A percentile compares a stretch with the other conserved stretches of the same genome.
Evolutionary conservation across 106 monocot genomes (phyloP).

Genomic region (Platanthera zijinensis): DNA sequence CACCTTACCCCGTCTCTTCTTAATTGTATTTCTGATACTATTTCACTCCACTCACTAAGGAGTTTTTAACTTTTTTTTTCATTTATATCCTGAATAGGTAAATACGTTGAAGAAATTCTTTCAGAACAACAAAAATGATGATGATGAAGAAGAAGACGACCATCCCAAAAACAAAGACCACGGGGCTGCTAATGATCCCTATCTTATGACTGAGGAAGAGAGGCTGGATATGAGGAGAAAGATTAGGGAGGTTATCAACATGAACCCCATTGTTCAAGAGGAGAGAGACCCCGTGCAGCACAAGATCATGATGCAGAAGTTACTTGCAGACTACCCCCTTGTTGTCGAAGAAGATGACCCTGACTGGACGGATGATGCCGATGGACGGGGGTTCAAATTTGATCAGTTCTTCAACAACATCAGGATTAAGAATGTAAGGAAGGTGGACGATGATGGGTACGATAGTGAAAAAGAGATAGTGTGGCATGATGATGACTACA

Average conservation of each 20-base stretch:
- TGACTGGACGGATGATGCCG: conserved; percentile 82
- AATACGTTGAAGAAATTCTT: not conserved
- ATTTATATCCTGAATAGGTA: not conserved
- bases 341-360: conserved; percentile 92
- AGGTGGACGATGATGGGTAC: conserved; percentile 31
- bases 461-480: conserved; percentile 55
- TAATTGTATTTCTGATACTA: not conserved
- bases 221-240: conserved; percentile 62
- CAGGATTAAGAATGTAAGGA: conserved; percentile 74
- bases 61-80: not conserved
- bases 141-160: too few species aligned
- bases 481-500: conserved; percentile 92
- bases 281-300: conserved; percentile 52
- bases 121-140: not conserved
- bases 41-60: not conserved
- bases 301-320: conserved; percentile 58
- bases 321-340: conserved; percentile 58
- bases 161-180: conserved; percentile 1
- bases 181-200: conserved; percentile 19
- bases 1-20: not conserved
- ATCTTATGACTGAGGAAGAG: conserved; percentile 43
- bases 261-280: conserved; percentile 31
- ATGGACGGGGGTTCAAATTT: conserved; percentile 81
- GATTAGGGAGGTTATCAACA: conserved; percentile 57
- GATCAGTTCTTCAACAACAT: conserved; percentile 87